Conservation (phyloP, 306 rosid genomes). For the Alnus glutinosa region DNA sequence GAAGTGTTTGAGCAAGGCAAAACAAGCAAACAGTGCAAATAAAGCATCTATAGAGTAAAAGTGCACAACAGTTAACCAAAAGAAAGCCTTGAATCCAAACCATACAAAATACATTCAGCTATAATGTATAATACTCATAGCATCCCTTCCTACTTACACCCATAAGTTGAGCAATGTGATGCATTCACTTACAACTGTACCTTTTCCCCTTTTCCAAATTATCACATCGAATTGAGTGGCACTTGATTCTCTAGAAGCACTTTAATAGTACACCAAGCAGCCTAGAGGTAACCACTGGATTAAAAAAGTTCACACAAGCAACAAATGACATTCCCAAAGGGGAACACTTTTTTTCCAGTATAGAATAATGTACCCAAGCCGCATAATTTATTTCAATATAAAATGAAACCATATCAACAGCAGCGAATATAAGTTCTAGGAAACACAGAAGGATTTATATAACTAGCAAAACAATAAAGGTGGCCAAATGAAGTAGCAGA, state of each 20-base stretch:
- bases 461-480: not conserved
- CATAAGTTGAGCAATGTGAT: not conserved
- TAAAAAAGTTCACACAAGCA: not conserved
- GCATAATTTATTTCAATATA: not conserved
- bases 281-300: not conserved
- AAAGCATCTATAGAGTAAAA: not conserved
- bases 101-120: not conserved
- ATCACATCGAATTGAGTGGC: not conserved
- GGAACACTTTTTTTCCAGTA: not conserved
- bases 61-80: not conserved
- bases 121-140: not conserved
- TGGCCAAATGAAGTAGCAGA: not conserved
- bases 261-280: not conserved
- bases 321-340: not conserved
- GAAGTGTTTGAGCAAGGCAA: not conserved
- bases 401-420: not conserved
- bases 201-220: not conserved
- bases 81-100: not conserved
- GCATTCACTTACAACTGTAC: not conserved
- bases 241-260: not conserved
- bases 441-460: not conserved
- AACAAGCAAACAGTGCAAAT: not conserved
- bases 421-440: not conserved
- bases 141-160: not conserved
- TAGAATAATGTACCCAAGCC: not conserved